phyloP scores from a whole-genome alignment of 2,329 filamentous ascomycete genomes.

The Cryphonectria japonica region DNA sequence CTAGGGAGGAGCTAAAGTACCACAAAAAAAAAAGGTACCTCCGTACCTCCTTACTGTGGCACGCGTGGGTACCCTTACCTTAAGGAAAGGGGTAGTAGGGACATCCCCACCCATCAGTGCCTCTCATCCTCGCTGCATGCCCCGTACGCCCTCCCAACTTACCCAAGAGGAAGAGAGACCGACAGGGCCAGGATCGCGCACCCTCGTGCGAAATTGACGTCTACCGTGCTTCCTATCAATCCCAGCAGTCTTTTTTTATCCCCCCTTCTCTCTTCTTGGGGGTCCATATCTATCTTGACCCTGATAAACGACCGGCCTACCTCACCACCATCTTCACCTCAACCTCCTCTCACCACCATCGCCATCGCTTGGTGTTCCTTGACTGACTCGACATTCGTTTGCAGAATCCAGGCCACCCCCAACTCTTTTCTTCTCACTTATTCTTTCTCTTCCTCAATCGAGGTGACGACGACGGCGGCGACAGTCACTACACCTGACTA shows the following conservation, averaged over 20 bases:
- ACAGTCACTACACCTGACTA: constrained; percentile 6
- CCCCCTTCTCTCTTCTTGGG: background rate
- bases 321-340: constrained; percentile 4
- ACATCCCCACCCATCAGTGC: background rate
- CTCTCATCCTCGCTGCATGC: background rate
- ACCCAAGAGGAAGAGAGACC: constrained; percentile 1
- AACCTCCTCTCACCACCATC: background rate
- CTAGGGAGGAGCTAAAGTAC: background rate
- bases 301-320: background rate
- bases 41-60: background rate
- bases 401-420: background rate
- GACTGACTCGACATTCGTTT: constrained; percentile 18
- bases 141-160: background rate
- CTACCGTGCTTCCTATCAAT: constrained; percentile 1
- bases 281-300: background rate
- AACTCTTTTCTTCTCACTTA: background rate
- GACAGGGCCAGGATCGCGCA: constrained; percentile 12
- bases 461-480: constrained; percentile 2
- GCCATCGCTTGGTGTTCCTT: constrained; percentile 9
- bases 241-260: constrained; percentile 16
- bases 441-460: background rate
- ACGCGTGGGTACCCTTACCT: constrained; percentile 12
- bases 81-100: constrained; percentile 7
- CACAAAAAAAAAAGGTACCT: background rate
- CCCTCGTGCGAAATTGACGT: constrained; percentile 20